Evolutionary conservation across 495 filamentous ascomycete species (phyloP), one percentile per base, ranked within the genome.

Genomic region (Neurospora sp.): DNA sequence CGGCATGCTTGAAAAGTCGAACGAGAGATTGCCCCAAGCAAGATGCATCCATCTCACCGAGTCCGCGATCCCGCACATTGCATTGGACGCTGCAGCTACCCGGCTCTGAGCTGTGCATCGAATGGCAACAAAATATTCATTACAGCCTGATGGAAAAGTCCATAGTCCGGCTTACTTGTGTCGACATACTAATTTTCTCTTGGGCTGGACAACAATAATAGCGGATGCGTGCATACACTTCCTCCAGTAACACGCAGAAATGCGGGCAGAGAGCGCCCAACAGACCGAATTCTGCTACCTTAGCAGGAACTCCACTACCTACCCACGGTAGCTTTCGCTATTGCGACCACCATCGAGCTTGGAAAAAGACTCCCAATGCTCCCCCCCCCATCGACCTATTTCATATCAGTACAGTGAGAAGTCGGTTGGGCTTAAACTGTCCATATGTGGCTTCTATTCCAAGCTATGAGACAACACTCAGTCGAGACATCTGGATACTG

Each of bases 71-170:
- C 44, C 42, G 72, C 72, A 73, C 37, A 73, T 40, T 18, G 35
- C 22, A 39, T 73, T 37, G 27, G 45, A 68, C 37, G 40, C 72
- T 76, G 74, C 72, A 75, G 39, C 70, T 74, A 71, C 45, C 76
- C 75, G 53, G 53, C 53, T 31, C 53, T 65, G 53, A 35, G 53
- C 53, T 31, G 75, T 71, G 35, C 16, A 61, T 61, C 68, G 40
- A 70, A 69, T 68, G 69, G 44, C 37, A 22, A 61, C 16, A 27
- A 40, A 22, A n/a, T 40, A 35, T 59, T 59, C 35, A 39, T 20
- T 20, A 53, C 35, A 20, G 10, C n/a, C 68, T 75, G 61, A 72
- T 75, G 75, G 76, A 7, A 70, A 74, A 42, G 16, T n/a, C 31
- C 59, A 44, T 40, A 68, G 39, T 72, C 16, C 68, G 53, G 42